These are phyloP conservation scores for Hyphopichia burtonii DNA, from an alignment of 1,139 yeast species.

Conservation along the genomic window DNA sequence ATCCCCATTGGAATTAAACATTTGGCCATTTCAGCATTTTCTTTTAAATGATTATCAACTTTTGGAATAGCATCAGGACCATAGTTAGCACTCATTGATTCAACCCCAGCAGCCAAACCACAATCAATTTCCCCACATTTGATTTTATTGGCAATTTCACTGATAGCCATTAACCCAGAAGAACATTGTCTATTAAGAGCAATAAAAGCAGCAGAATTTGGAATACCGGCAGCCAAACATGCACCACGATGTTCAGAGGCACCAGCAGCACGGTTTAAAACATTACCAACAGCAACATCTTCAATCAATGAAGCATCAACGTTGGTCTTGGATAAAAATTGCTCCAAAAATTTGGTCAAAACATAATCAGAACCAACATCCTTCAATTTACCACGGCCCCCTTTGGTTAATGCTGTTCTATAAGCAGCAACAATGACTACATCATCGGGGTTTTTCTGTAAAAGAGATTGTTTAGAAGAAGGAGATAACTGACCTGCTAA, in stretches of 20 bases:
- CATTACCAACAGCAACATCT: constrained; percentile 87
- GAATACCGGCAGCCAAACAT: constrained; percentile 48
- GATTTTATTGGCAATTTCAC: constrained; percentile 87
- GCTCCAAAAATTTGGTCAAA: constrained; percentile 60
- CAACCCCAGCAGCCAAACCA: constrained; percentile 91
- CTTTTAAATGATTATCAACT: constrained; percentile 49
- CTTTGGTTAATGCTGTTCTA: constrained; percentile 87
- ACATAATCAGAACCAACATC: constrained; percentile 76
- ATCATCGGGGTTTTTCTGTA: constrained; percentile 73
- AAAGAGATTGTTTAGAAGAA: constrained; percentile 41
- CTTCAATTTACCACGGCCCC: constrained; percentile 78
- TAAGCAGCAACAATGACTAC: constrained; percentile 85
- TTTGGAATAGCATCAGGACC: constrained; percentile 70
- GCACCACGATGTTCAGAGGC: constrained; percentile 91
- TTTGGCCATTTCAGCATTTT: constrained; percentile 29
- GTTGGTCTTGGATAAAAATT: constrained; percentile 58
- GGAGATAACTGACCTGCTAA: constrained; percentile 56
- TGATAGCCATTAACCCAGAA: constrained; percentile 87
- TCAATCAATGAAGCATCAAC: constrained; percentile 68
- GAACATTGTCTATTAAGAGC: constrained; percentile 94
- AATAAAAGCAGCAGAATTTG: constrained; percentile 64
- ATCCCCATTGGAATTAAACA: constrained; percentile 76
- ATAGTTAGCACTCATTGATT: constrained; percentile 84
- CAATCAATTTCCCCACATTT: constrained; percentile 82
- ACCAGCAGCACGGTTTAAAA: constrained; percentile 86